Conservation (phyloP, 2,329 filamentous ascomycete genomes). For the Ambrosiella beaveri region DNA sequence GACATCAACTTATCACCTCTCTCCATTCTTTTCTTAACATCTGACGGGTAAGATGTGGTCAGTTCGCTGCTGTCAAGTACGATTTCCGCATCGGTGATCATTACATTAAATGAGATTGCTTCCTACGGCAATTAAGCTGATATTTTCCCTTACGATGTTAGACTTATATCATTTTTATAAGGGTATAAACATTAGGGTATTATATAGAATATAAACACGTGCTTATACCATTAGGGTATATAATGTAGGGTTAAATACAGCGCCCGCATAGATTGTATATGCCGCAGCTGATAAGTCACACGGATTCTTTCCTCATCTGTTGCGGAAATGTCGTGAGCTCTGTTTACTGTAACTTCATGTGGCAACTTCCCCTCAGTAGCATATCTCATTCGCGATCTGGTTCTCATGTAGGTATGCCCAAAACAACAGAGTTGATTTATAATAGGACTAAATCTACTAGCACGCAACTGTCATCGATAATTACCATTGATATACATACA, state of each 20-base stretch:
- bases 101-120: no score
- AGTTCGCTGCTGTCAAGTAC: no score
- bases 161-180: neutral
- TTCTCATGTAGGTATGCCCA: neutral
- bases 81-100: no score
- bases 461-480: conserved; percentile 1
- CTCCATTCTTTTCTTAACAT: no score
- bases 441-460: neutral
- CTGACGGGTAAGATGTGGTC: no score
- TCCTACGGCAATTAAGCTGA: no score
- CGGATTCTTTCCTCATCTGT: conserved; percentile 3
- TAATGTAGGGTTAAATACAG: neutral
- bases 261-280: neutral
- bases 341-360: neutral
- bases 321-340: conserved; percentile 2
- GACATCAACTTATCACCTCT: no score
- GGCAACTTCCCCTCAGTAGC: neutral
- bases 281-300: conserved; percentile 1
- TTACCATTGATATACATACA: neutral
- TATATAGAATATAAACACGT: neutral
- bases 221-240: neutral
- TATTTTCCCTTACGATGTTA: no score
- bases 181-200: neutral
- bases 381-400: neutral
- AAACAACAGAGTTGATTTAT: neutral